Evolutionary conservation across 495 filamentous ascomycete genomes (phyloP), one percentile per base, ranked within the genome.

Genomic region (Annulohypoxylon maeteangense): DNA sequence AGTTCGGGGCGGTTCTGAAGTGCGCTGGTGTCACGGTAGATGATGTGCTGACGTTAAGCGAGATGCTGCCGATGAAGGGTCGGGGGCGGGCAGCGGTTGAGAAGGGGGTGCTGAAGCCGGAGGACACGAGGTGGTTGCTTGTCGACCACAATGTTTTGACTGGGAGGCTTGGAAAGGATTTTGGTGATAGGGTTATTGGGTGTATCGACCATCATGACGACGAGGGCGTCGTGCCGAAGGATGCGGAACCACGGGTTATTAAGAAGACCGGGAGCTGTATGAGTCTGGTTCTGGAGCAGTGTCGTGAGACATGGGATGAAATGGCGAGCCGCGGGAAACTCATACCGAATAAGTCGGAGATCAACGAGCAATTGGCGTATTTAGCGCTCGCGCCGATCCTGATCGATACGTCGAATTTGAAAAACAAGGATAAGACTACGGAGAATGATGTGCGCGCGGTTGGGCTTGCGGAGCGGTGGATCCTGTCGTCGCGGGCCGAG

Each of bases 131-230:
- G 34, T 90, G 88, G 86, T 78, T 93, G 1, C 84, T 99, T 11
- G 93, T 99, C 1, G 95, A 99, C 80, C 96, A 98, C 86, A 98
- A 98, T 74, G 87, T 84, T 3, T 81, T 94, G 16, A 88, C 90
- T 11, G 88, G 89, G 0, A 58, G 75, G 12, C 81, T 89, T 54
- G 79, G 77, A 44, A 47, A 72, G 82, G 77, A 80, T 6, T 81
- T 77, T 45, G 74, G 82, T 18, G 65, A 75, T 16, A 67, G 72
- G 25, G 84, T 95, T 0, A 74, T 86, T 6, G 95, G 91, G n/a
- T 92, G 92, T 62, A 90, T 99, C 47, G 95, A 99, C 77, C 95
- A 99, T 79, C 96, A 98, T 76, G 89, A 87, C 0, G 93, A 99
- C 71, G 95, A 99, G 74, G 70, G 81, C 34, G 82, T 80, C 20